These are phyloP conservation scores for Sugiyamaella pinicola DNA, from an alignment of 1,139 yeast species.

Conservation along the genomic window DNA sequence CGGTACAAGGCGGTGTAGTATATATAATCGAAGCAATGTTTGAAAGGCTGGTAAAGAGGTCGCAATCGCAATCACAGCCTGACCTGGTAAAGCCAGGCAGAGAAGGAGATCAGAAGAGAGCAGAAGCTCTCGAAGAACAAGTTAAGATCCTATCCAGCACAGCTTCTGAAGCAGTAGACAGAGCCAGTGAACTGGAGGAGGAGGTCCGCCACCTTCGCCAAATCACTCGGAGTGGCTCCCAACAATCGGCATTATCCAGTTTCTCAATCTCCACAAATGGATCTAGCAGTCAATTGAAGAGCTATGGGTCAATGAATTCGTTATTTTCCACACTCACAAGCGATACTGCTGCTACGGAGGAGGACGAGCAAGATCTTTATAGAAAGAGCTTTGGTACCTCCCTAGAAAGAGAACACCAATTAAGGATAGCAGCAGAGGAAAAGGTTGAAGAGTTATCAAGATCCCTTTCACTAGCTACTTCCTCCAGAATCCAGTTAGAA, in stretches of 20 bases:
- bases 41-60: slow-evolving; percentile 9
- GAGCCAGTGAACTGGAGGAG: slow-evolving; percentile 38
- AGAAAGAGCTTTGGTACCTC: not conserved
- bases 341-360: slow-evolving; percentile 12
- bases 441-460: slow-evolving; percentile 11
- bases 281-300: slow-evolving; percentile 10
- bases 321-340: slow-evolving; percentile 18
- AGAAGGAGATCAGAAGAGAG: slow-evolving; percentile 37
- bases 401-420: slow-evolving; percentile 14
- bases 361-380: not conserved
- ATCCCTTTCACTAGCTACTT: slow-evolving; percentile 1
- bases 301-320: slow-evolving; percentile 22
- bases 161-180: slow-evolving; percentile 42
- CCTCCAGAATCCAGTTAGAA: slow-evolving; percentile 51
- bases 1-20: not conserved
- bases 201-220: slow-evolving; percentile 30
- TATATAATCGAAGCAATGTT: slow-evolving; percentile 9
- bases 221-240: slow-evolving; percentile 14
- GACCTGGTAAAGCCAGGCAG: slow-evolving; percentile 32
- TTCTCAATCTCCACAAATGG: slow-evolving; percentile 12
- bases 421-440: slow-evolving; percentile 20
- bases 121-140: slow-evolving; percentile 40
- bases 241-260: slow-evolving; percentile 15
- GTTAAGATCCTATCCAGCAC: slow-evolving; percentile 38
- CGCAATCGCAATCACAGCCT: slow-evolving; percentile 18